These are phyloP conservation scores for Xylaria venustula DNA, from an alignment of 495 filamentous ascomycete genomes.

Conservation along the genomic window DNA sequence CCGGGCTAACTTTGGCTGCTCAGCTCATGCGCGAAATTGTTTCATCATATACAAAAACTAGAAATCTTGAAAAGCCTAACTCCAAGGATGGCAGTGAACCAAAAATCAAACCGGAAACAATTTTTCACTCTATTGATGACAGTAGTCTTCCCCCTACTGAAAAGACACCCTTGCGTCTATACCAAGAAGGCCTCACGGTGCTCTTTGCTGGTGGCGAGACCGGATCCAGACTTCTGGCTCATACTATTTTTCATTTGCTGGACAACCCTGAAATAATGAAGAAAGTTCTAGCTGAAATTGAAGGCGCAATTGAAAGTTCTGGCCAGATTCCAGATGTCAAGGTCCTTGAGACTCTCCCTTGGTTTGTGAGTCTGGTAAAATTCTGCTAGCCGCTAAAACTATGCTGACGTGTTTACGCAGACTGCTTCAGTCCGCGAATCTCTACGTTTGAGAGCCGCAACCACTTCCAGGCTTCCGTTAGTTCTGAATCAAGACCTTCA, in stretches of 20 bases:
- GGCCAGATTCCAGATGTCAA: conserved; percentile 16
- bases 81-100: too few relatives aligned
- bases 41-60: too few relatives aligned
- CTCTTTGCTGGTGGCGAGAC: conserved; percentile 43
- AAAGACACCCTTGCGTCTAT: conserved; percentile 33
- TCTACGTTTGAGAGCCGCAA: too few relatives aligned
- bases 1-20: too few relatives aligned
- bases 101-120: background rate
- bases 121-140: conserved; percentile 27
- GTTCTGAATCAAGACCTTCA: conserved; percentile 16
- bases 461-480: too few relatives aligned
- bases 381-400: too few relatives aligned
- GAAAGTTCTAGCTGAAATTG: conserved; percentile 32
- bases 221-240: conserved; percentile 29
- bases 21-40: too few relatives aligned
- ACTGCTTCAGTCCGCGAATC: too few relatives aligned
- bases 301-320: conserved; percentile 15
- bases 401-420: too few relatives aligned
- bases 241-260: conserved; percentile 30
- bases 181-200: conserved; percentile 32
- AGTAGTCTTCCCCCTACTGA: conserved; percentile 36
- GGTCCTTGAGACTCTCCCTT: conserved; percentile 34
- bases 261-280: conserved; percentile 24
- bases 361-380: conserved; percentile 42
- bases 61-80: too few relatives aligned